Base-by-base conservation (phyloP, 2,329 filamentous ascomycete species). In the Pezicula neosporulosa region DNA sequence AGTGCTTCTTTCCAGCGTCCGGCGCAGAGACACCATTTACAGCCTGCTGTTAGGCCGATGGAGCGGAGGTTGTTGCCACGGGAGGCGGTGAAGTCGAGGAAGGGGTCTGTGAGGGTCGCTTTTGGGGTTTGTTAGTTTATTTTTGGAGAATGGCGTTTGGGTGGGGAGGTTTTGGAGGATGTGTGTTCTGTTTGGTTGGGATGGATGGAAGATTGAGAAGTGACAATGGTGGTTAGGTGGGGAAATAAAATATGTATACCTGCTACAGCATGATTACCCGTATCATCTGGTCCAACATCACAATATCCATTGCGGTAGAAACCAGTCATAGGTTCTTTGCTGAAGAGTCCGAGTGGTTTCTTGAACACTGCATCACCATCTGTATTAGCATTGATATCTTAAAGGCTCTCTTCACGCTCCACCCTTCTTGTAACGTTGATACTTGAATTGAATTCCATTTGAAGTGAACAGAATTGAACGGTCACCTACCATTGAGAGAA, bases 11-110 rank as follows among this genome's bases (percentile, higher is more conserved):
- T 77, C 80, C 80, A 85, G 42, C 81, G 67, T 10, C 66, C 70
- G 3, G 80, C 81, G 60, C 82, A 85, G 5, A 86, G 66, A 65
- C 82, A 86, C 80, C 82, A 85, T 63, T 78, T 81, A 60, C 81
- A 83, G 7, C 82, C 81, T 12, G 70, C 76, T 18, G 72, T 78
- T 49, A 85, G 72, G 3, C 81, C 81, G 18, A 74, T 72, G 5
- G 65, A 60, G 21, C 80, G 73, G 33, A 86, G 69, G 60, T 85
- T 78, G 60, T 85, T 85, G 37, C 81, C 82, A 36, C 74, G 73
- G 4, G 72, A 70, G 16, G 81, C 80, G 30, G 75, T 75, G 69
- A 80, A 85, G 61, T 84, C 78, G 33, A 85, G 77, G 64, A 86
- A 86, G 58, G 81, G 77, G 52, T 82, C 73, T 8, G 78, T 81